Base-by-base conservation (phyloP, 176 grass and related monocot species). In the Poa annua region DNA sequence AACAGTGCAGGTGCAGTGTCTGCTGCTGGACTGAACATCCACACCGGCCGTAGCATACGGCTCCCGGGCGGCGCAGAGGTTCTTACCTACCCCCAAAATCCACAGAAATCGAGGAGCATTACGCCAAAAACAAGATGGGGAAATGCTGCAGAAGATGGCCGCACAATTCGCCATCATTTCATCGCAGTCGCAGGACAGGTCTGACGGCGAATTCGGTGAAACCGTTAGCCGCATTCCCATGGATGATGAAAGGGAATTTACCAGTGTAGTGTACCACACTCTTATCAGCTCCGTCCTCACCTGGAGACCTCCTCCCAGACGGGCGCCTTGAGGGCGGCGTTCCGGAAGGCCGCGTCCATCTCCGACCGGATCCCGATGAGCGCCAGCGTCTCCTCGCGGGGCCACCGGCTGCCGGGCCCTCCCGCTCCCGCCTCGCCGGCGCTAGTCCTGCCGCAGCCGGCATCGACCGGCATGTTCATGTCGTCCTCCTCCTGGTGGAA, bases 281-380 rank as follows among this genome's bases (percentile, higher is more conserved):
- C 1, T 24, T 6, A 17, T 73, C 47, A 15, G 56, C 68, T 17
- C 65, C 6, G 22, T 55, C n/a, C 34, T 70, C 91, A 95, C 96
- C 96, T 98, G 71, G 90, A 88, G 69, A 95, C 91, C 70, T 95
- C 92, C 76, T 95, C 90, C 96, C 96, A 98, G 62, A 98, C 80
- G 74, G 90, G 92, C 11, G 80, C 87, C 77, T 98, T 98, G 86
- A 94, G 92, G 50, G 96, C 92, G 83, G 96, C 90, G 75, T 98
- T 93, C 52, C 96, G 89, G 90, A 98, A 98, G 70, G 76, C 84
- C 41, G 85, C 82, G 84, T 95, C 96, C 96, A 98, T 98, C 90
- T 98, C 96, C 48, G 96, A 98, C 71, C 96, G 88, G 89, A 98
- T 98, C 91, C 86, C 83, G 92, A 98, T 94, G 83, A 98, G 92